These are phyloP conservation scores for Yamadazyma triangularis DNA, from an alignment of 1,139 yeast species.

Conservation along the genomic window DNA sequence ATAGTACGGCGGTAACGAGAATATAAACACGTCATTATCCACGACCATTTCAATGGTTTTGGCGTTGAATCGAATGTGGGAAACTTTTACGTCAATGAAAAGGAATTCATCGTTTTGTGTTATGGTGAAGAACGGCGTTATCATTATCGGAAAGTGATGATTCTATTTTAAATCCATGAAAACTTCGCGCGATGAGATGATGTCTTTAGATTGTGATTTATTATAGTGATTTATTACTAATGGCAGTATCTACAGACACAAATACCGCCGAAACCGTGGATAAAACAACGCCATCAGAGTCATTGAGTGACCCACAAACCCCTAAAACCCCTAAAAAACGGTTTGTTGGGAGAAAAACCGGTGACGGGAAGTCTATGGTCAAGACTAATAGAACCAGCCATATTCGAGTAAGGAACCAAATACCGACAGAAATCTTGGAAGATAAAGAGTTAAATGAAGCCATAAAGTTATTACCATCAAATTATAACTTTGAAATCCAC, in stretches of 20 bases:
- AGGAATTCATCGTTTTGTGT: conserved; percentile 73
- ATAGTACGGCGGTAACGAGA: conserved; percentile 86
- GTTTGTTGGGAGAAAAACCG: conserved; percentile 30
- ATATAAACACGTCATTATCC: conserved; percentile 67
- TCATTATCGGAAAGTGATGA: conserved; percentile 43
- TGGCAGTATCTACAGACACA: too few species aligned
- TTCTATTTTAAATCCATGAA: conserved; percentile 9
- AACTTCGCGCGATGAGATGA: conserved; percentile 3
- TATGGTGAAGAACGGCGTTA: conserved; percentile 80
- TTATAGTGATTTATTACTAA: too few species aligned
- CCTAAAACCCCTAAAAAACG: conserved; percentile 19
- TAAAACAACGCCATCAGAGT: conserved; percentile 1
- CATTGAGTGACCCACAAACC: neutral
- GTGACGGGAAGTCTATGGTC: conserved; percentile 18
- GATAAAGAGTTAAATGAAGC: conserved; percentile 81
- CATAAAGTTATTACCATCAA: conserved; percentile 73
- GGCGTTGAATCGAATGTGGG: conserved; percentile 66
- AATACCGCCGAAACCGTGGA: conserved; percentile 2
- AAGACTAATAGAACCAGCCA: conserved; percentile 26
- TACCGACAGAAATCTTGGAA: conserved; percentile 81
- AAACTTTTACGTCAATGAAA: conserved; percentile 52
- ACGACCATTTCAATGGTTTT: conserved; percentile 72
- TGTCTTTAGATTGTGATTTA: too few species aligned
- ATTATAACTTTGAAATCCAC: conserved; percentile 93
- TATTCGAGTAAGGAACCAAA: conserved; percentile 70